A percentile compares a stretch with the other conserved stretches of the same genome.
These are phyloP conservation scores for Pseudocercospora eumusae DNA, from an alignment of 2,329 filamentous ascomycete species.

Conservation along the genomic window DNA sequence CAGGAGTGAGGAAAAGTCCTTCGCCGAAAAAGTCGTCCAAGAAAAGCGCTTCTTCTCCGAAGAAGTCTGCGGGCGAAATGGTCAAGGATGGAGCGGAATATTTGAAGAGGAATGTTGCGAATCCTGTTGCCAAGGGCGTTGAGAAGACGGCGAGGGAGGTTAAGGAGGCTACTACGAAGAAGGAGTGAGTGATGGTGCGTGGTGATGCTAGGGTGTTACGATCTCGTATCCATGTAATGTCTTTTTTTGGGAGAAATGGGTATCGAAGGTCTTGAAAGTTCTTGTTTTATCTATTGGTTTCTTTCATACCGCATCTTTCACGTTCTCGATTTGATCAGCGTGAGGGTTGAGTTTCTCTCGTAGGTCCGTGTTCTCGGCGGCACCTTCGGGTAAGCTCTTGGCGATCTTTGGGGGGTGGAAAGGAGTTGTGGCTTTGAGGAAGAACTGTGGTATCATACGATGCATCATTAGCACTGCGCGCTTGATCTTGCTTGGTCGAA, in stretches of 20 bases:
- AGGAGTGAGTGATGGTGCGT: no score
- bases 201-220: no score
- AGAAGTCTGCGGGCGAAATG: background rate
- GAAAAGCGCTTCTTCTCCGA: background rate
- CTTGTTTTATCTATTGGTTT: no score
- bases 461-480: background rate
- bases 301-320: background rate
- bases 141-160: background rate
- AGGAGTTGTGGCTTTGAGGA: constrained; percentile 28
- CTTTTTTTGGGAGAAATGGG: no score
- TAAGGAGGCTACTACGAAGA: background rate
- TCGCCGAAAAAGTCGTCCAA: background rate
- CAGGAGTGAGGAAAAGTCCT: no score
- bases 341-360: constrained; percentile 19
- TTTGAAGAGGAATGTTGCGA: background rate
- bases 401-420: constrained; percentile 30
- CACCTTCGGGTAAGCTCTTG: constrained; percentile 28
- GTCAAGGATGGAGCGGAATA: background rate
- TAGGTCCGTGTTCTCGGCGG: constrained; percentile 24
- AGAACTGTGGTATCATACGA: constrained; percentile 29
- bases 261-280: no score
- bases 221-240: no score
- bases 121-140: background rate
- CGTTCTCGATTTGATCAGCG: constrained; percentile 23
- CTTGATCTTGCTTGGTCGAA: background rate